A percentile compares a stretch with the other conserved stretches of the same genome.
phyloP scores from a whole-genome alignment of 768 basidiomycete genomes.

The Leccinum longicurvipes region DNA sequence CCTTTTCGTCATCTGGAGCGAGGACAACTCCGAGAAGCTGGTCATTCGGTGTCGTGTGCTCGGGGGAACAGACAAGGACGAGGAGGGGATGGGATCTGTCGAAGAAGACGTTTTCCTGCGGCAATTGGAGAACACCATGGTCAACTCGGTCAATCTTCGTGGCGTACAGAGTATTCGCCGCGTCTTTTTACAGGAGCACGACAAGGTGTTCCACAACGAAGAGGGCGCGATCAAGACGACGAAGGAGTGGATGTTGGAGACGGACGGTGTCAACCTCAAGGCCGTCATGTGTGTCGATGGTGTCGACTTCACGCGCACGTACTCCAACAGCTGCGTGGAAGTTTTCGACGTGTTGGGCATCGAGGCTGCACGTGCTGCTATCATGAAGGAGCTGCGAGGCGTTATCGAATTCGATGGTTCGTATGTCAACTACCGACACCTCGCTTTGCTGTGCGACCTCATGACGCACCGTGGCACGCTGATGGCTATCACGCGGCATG shows the following conservation, averaged over 20 bases:
- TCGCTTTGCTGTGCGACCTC: constrained; percentile 93
- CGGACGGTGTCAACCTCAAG: constrained; percentile 94
- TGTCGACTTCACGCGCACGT: constrained; percentile 89
- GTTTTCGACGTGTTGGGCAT: constrained; percentile 94
- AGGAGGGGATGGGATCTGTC: constrained; percentile 66
- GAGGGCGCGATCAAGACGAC: constrained; percentile 65
- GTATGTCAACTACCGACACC: constrained; percentile 97
- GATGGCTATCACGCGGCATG: constrained; percentile 99
- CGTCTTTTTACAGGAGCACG: constrained; percentile 90
- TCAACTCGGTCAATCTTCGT: constrained; percentile 91
- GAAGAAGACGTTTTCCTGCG: constrained; percentile 97
- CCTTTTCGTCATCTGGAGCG: constrained; percentile 97
- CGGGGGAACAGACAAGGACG: constrained; percentile 81
- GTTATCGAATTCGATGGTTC: constrained; percentile 99
- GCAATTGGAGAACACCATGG: constrained; percentile 93
- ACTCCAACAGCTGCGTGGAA: constrained; percentile 96
- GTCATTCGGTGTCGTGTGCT: constrained; percentile 94
- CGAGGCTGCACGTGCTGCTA: constrained; percentile 91
- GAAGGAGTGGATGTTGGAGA: constrained; percentile 94
- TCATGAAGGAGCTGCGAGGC: constrained; percentile 88
- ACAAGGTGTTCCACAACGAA: constrained; percentile 61
- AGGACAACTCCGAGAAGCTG: constrained; percentile 97
- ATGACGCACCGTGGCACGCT: constrained; percentile 95
- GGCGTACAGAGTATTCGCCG: constrained; percentile 89
- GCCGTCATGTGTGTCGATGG: constrained; percentile 94